phyloP scores from a whole-genome alignment of 306 rosid species.

The Luffa aegyptiaca region DNA sequence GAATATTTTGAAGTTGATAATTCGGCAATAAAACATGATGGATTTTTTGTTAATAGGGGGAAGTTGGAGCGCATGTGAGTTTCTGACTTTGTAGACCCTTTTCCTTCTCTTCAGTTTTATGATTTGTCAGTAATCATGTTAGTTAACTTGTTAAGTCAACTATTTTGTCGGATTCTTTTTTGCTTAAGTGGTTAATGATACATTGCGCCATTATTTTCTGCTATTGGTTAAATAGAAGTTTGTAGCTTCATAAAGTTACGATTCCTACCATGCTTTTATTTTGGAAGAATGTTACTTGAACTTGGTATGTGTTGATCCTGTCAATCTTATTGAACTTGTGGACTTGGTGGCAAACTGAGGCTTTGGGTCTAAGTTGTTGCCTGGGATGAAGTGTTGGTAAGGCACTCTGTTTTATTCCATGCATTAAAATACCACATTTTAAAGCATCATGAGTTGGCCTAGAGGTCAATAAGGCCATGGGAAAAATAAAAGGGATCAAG shows the following conservation, averaged over 20 bases:
- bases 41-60: slow-evolving; percentile 94
- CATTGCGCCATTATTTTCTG: background rate
- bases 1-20: slow-evolving; percentile 95
- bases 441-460: background rate
- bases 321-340: background rate
- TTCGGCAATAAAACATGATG: slow-evolving; percentile 84
- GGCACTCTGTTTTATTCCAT: background rate
- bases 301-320: background rate
- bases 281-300: background rate
- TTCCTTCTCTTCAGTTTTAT: background rate
- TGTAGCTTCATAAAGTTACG: background rate
- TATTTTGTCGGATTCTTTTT: background rate
- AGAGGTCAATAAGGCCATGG: no score
- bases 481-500: no score
- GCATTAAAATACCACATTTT: background rate
- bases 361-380: background rate
- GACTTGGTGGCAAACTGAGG: background rate
- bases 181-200: background rate
- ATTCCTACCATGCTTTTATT: background rate
- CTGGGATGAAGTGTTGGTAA: background rate
- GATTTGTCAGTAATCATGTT: background rate
- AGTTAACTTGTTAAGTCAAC: background rate
- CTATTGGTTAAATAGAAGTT: background rate
- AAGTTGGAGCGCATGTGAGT: slow-evolving; percentile 84
- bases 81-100: slow-evolving; percentile 8